Evolutionary conservation across 1,284 basidiomycete species (phyloP), one percentile per base, ranked within the genome.

Genomic region (Moesziomyces aphidis): DNA sequence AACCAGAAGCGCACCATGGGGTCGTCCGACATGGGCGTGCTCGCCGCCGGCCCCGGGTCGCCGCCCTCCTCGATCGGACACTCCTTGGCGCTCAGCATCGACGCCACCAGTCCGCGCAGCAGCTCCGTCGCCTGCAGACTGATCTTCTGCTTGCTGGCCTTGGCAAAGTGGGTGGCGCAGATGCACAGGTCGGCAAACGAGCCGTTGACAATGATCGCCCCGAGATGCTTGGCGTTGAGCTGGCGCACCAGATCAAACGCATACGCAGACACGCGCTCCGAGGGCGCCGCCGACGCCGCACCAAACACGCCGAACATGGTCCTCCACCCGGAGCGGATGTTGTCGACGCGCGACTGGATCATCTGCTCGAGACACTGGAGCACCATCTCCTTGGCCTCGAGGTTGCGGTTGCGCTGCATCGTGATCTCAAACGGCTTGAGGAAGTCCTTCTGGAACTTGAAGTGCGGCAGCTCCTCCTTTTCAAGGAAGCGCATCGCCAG

Each of bases 391-490:
- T 96, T 90, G 47, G 97, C 91, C 79, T 98, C 96, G 5, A 94
- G 91, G 85, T 97, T 97, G 65, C 91, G 89, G 86, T 98, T 99
- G 84, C 98, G 92, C 47, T 92, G 89, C 93, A 99, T 99, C 1
- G 97, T 95, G 85, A 97, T 92, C 86, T 99, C 95, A 85, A 99
- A 99, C 1, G 97, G 97, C 83, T 94, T 93, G 60, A 99, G 86
- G 86, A 99, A 99, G 85, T 99, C 97, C 86, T 99, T 99, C 81
- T 99, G 97, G 87, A 99, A 99, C 83, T 96, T 95, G 89, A 99
- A 99, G 86, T 98, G 95, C 0, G 94, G 90, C 73, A 99, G 85
- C 85, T 99, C 97, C 84, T 99, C 96, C 86, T 99, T 99, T 86
- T 99, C 97, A 81, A 99, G 88, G 86, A 99, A 99, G 50, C 96